These are phyloP conservation scores for Eimeria acervulina DNA, from an alignment of 169 alveolate species.

Conservation along the genomic window DNA sequence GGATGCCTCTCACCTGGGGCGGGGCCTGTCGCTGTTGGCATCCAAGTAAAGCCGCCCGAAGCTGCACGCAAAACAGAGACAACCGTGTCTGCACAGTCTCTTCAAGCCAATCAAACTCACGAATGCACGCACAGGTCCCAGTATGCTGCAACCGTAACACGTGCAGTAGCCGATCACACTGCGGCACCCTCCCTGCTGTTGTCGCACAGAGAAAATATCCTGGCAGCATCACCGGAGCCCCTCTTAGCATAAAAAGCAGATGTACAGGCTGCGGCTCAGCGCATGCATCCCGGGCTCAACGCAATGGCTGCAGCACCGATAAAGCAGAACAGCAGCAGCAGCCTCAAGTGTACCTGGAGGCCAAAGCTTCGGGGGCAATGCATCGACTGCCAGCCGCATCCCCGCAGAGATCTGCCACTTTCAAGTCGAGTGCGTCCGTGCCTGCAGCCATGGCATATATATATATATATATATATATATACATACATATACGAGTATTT, in stretches of 20 bases:
- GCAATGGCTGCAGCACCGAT: neutral
- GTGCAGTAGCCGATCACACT: neutral
- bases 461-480: neutral
- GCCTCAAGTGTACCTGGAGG: slow-evolving; percentile 87
- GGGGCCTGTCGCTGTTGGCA: neutral
- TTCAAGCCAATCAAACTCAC: neutral
- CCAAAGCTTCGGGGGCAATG: slow-evolving; percentile 89
- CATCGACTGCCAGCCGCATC: slow-evolving; percentile 87
- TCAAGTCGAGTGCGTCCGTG: slow-evolving; percentile 84
- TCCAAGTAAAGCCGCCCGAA: slow-evolving; percentile 76
- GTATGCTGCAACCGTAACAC: neutral
- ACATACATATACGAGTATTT: neutral
- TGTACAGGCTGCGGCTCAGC: neutral
- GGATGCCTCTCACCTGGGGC: slow-evolving; percentile 38
- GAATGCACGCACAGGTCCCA: neutral
- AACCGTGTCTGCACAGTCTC: neutral
- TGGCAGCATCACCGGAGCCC: neutral
- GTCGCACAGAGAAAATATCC: neutral
- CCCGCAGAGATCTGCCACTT: slow-evolving; percentile 85
- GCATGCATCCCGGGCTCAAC: neutral
- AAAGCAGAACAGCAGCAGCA: slow-evolving; percentile 1
- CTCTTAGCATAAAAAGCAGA: no score
- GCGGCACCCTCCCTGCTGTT: neutral
- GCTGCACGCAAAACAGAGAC: slow-evolving; percentile 9
- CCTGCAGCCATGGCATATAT: slow-evolving; percentile 57